Percentiles rank a stretch among this genome's conserved stretches.
Evolutionary conservation across 202 grass and related monocot species (phyloP).

Genomic region (Zoysia matrella): DNA sequence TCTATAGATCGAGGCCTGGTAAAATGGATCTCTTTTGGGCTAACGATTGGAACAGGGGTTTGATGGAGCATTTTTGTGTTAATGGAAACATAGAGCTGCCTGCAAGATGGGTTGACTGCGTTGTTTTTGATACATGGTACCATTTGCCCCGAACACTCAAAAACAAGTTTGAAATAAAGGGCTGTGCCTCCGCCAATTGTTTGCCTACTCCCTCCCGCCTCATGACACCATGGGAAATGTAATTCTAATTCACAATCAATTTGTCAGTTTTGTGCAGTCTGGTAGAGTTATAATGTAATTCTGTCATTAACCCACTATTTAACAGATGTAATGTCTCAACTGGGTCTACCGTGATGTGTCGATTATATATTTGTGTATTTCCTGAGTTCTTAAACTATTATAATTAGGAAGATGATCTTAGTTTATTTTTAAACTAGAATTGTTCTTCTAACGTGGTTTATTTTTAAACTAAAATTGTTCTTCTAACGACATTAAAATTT

Average conservation of each 20-base stretch:
- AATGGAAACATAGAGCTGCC: not conserved
- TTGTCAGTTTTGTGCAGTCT: constrained; percentile 23
- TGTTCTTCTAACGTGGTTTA: too few species aligned
- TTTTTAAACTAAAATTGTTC: too few species aligned
- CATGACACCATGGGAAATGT: constrained; percentile 3
- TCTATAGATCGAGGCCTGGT: constrained; percentile 4
- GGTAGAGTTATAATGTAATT: constrained; percentile 25
- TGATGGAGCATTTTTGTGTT: not conserved
- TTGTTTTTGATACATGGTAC: constrained; percentile 3
- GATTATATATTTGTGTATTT: not conserved
- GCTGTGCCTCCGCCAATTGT: not conserved
- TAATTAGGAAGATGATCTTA: too few species aligned
- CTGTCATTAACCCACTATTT: constrained; percentile 9
- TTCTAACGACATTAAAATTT: too few species aligned
- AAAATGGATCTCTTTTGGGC: not conserved
- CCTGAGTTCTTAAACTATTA: too few species aligned
- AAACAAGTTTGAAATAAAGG: not conserved
- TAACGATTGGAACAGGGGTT: not conserved
- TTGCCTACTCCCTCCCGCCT: not conserved
- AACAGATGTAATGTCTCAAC: constrained; percentile 22
- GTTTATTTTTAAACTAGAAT: too few species aligned
- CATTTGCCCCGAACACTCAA: not conserved
- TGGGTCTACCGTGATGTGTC: not conserved
- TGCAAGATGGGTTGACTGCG: constrained; percentile 4
- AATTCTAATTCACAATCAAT: constrained; percentile 12